Conservation (phyloP, 768 basidiomycete species). For the Agaricus sinodeliciosus region DNA sequence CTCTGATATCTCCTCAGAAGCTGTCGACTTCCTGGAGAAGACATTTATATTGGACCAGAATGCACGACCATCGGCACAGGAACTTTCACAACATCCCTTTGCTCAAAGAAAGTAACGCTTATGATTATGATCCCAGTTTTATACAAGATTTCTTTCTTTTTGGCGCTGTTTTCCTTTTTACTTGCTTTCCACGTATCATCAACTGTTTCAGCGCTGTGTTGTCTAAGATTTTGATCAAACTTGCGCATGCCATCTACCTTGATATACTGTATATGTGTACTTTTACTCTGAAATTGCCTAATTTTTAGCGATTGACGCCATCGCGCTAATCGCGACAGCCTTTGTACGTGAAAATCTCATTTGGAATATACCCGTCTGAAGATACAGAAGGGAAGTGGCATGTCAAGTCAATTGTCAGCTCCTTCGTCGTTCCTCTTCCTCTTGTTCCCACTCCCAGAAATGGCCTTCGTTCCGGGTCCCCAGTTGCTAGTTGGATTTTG, state of each 20-base stretch:
- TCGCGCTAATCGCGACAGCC: too few species aligned
- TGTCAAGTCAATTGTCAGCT: background rate
- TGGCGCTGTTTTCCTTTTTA: slow-evolving; percentile 17
- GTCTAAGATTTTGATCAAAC: background rate
- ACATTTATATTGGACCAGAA: slow-evolving; percentile 86
- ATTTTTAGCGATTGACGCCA: background rate
- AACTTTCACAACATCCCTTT: slow-evolving; percentile 73
- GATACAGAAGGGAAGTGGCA: background rate
- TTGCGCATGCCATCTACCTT: background rate
- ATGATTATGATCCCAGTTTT: too few species aligned
- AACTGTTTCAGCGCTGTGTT: background rate
- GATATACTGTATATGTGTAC: slow-evolving; percentile 7
- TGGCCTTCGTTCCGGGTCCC: slow-evolving; percentile 78
- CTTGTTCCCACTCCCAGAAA: slow-evolving; percentile 4
- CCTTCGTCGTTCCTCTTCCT: slow-evolving; percentile 2
- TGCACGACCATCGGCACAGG: slow-evolving; percentile 71
- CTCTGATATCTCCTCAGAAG: slow-evolving; percentile 84
- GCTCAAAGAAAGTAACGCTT: slow-evolving; percentile 22
- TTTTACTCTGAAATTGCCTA: background rate
- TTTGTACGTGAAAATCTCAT: too few species aligned
- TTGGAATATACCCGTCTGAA: too few species aligned
- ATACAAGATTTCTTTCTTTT: slow-evolving; percentile 15
- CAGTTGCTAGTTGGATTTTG: slow-evolving; percentile 87
- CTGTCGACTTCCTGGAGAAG: slow-evolving; percentile 76
- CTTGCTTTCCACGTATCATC: background rate